phyloP scores from a whole-genome alignment of 1,284 basidiomycete genomes.

The Puccinia sorghi region DNA sequence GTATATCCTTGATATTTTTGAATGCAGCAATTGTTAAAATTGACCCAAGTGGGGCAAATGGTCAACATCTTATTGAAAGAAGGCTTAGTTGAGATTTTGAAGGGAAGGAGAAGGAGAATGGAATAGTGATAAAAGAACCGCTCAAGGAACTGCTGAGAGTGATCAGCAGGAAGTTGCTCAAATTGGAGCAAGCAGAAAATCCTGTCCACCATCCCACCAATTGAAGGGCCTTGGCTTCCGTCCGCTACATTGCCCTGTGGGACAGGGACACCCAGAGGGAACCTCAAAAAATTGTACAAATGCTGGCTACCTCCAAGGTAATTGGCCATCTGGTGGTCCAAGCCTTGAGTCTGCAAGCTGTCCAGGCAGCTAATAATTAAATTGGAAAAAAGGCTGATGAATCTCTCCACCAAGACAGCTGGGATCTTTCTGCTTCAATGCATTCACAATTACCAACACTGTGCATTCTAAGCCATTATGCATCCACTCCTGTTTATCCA shows the following conservation, averaged over 20 bases:
- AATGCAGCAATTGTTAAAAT: too few relatives aligned
- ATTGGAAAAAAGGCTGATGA: background rate
- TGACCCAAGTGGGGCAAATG: too few relatives aligned
- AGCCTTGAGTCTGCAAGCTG: background rate
- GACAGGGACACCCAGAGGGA: background rate
- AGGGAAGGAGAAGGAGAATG: background rate
- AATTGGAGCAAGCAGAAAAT: too few relatives aligned
- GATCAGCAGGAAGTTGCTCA: background rate
- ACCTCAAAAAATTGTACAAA: slow-evolving; percentile 30
- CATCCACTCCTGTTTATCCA: slow-evolving; percentile 21
- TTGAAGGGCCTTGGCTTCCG: background rate
- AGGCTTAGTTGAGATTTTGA: too few relatives aligned
- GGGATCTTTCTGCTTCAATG: background rate
- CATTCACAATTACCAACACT: background rate
- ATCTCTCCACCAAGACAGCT: background rate
- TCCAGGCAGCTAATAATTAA: background rate
- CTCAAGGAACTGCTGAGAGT: background rate
- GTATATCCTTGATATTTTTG: too few relatives aligned
- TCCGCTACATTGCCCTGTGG: slow-evolving; percentile 15
- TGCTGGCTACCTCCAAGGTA: slow-evolving; percentile 7
- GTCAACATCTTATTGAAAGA: too few relatives aligned
- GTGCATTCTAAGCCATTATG: background rate
- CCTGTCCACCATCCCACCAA: slow-evolving; percentile 22
- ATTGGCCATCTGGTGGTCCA: background rate
- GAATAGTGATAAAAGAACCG: background rate